Evolutionary conservation across 768 basidiomycete species (phyloP).

Genomic region (Hericium coralloides): DNA sequence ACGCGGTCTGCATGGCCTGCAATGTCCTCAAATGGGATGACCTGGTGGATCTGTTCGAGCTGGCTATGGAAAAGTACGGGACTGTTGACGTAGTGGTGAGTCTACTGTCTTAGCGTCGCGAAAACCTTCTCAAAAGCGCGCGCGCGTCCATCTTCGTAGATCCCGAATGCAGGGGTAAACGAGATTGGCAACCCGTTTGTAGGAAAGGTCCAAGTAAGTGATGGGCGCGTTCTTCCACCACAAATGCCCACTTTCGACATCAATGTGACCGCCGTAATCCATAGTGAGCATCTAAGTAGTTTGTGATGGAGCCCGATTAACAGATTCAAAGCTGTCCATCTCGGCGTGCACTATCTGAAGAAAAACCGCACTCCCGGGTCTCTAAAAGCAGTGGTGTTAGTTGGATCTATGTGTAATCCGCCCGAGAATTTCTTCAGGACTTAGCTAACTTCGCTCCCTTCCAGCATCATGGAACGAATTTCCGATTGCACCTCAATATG

Average conservation of each 20-base stretch:
- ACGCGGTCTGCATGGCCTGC: constrained; percentile 34
- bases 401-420: constrained; percentile 43
- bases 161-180: constrained; percentile 42
- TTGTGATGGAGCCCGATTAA: background rate
- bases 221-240: constrained; percentile 38
- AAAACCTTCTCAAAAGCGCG: background rate
- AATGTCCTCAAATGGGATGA: constrained; percentile 49
- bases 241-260: constrained; percentile 36
- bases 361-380: constrained; percentile 25
- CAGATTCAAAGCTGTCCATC: constrained; percentile 30
- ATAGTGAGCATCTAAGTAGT: constrained; percentile 28
- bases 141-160: constrained; percentile 16
- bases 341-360: constrained; percentile 43
- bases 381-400: constrained; percentile 42
- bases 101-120: background rate
- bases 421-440: background rate
- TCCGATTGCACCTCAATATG: constrained; percentile 36
- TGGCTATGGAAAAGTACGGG: constrained; percentile 36
- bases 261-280: constrained; percentile 38
- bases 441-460: background rate
- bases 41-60: constrained; percentile 41
- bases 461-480: constrained; percentile 43
- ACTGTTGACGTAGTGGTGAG: constrained; percentile 46
- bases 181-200: constrained; percentile 22
- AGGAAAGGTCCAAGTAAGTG: constrained; percentile 7